These are phyloP conservation scores for Penicillium crustosum DNA, from an alignment of 2,329 filamentous ascomycete species.

Conservation along the genomic window DNA sequence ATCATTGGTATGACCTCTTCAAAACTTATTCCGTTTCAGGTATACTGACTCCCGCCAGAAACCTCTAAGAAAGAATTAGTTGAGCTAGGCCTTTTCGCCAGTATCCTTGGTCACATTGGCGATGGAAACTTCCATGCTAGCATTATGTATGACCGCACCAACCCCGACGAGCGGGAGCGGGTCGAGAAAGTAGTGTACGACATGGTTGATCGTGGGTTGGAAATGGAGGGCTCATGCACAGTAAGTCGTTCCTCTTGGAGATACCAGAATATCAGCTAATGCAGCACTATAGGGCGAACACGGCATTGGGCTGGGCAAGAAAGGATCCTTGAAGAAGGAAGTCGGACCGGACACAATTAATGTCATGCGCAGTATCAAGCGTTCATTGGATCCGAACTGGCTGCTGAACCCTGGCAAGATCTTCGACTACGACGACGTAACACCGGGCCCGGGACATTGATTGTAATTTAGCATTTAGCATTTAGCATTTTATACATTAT, in stretches of 20 bases:
- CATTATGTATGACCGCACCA: conserved; percentile 77
- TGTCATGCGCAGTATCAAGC: conserved; percentile 82
- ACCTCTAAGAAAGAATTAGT: conserved; percentile 87
- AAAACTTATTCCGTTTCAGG: neutral
- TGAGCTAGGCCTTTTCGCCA: conserved; percentile 79
- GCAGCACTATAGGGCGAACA: conserved; percentile 65
- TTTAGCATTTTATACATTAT: neutral
- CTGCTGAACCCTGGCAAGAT: conserved; percentile 93
- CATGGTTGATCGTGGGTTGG: conserved; percentile 86
- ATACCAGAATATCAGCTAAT: conserved; percentile 7
- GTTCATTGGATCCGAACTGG: conserved; percentile 80
- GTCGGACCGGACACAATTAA: conserved; percentile 76
- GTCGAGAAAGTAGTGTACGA: conserved; percentile 81
- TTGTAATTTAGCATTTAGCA: neutral
- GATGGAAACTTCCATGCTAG: conserved; percentile 94
- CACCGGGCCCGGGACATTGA: conserved; percentile 8
- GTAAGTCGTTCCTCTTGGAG: conserved; percentile 29
- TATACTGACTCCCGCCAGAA: conserved; percentile 51
- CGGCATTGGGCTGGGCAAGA: conserved; percentile 82
- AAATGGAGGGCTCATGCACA: conserved; percentile 92
- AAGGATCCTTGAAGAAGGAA: conserved; percentile 74
- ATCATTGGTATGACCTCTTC: conserved; percentile 52
- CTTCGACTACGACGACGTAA: conserved; percentile 56
- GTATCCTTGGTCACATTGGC: conserved; percentile 84
- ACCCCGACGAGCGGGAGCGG: conserved; percentile 68